Conservation (phyloP, 2,329 filamentous ascomycete species). For the Botryosphaeria dothidea region DNA sequence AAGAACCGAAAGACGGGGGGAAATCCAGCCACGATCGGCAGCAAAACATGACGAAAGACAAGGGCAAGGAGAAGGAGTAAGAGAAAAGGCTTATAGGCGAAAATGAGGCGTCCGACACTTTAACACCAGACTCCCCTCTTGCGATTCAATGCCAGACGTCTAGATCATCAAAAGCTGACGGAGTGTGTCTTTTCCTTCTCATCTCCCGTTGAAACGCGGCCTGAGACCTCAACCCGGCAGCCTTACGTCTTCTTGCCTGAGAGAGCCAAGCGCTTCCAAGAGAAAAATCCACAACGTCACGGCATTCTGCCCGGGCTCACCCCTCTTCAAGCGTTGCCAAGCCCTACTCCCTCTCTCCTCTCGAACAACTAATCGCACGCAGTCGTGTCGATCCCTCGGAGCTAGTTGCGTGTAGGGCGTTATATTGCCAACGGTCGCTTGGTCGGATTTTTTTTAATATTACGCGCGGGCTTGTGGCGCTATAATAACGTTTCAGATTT, state of each 20-base stretch:
- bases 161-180: no score
- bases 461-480: constrained; percentile 5
- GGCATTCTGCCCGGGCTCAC: neutral
- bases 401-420: neutral
- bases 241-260: neutral
- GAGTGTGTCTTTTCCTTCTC: neutral
- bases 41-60: no score
- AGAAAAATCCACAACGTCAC: neutral
- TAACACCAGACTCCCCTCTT: no score
- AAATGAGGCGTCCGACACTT: no score
- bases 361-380: neutral
- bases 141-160: no score
- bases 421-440: neutral
- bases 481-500: neutral
- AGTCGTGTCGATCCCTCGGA: neutral
- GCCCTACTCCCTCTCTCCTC: neutral
- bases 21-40: no score
- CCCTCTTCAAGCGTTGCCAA: neutral
- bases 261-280: neutral
- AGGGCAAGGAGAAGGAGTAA: no score
- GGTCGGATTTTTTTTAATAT: neutral
- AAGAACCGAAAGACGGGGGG: no score
- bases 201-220: neutral
- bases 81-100: no score
- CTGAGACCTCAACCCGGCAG: neutral